Base-by-base conservation (phyloP, 768 basidiomycete genomes). In the Suillus occidentalis region DNA sequence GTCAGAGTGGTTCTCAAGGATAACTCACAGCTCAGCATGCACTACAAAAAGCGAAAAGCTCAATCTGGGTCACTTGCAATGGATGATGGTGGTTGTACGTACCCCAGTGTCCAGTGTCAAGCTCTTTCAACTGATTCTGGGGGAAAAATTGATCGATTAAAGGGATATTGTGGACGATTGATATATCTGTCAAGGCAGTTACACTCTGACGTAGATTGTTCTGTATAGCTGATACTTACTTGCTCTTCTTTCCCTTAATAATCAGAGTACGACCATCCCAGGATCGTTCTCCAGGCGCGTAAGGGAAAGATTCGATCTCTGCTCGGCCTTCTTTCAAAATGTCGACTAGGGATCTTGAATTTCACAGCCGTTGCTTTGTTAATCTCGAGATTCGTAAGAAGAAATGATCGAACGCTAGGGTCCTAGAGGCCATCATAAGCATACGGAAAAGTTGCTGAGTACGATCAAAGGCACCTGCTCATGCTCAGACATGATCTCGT, bases 71-170 rank as follows among this genome's bases (percentile, higher is more conserved):
- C 12, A n/a, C 12, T 58, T 64, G 10, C 31, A 9, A 57, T 13
- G 6, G 25, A 45, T 62, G n/a, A 39, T n/a, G 1, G 16, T 55
- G 1, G 20, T 37, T 8, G 45, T 8, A 76, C 87, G 67, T 72
- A 92, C 92, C 90, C 95, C 95, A 98, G 75, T 98, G 95, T 1
- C 89, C 88, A 0, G 94, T 80, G 64, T 94, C 88, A 34, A 97
- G 76, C 31, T 76, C 82, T 71, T 87, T 84, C 10, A 96, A 70
- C 12, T 69, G 72, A 80, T 86, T 84, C 43, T 82, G 78, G 0
- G 95, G 94, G 78, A 97, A 97, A 75, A 92, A 93, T 36, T 81
- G 72, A 65, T 84, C 73, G 47, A 89, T 84, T 7, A 84, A 68
- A 0, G 86, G 85, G 8, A 87, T 76, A 71, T 95, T 94, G 62